Evolutionary conservation across 2,329 filamentous ascomycete species (phyloP), one percentile per base, ranked within the genome.

Genomic region (Pyrenochaeta sp.): DNA sequence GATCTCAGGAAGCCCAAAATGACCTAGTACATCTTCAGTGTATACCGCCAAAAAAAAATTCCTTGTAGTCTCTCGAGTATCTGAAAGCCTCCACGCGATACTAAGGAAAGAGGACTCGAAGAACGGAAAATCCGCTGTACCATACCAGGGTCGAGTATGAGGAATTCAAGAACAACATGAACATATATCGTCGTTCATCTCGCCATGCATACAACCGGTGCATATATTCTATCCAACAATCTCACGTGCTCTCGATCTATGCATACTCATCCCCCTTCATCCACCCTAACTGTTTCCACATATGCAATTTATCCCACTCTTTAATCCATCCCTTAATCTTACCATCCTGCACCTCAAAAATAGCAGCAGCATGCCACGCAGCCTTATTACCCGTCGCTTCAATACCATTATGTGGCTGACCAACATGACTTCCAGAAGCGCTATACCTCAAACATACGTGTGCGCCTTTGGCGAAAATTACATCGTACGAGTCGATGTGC

Each of bases 311-410:
- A 59, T 78, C 75, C 74, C 77, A 78, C 50, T 77, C 76, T 54
- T 78, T 78, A 19, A 70, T 75, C 61, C 76, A 78, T 27, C 73
- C 72, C 52, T 68, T 66, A 22, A 78, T 67, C 64, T 77, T 78
- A 9, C 73, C 75, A 32, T 73, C 65, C 34, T 72, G 64, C 15
- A 77, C 67, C 57, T 78, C 75, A 55, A 78, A 78, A 27, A 79
- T 78, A n/a, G 74, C 77, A 25, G 75, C 72, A 22, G 77, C 77
- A 52, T 69, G 69, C 77, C 77, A 79, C 2, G 63, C 65, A 27
- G 77, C 77, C 58, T 74, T 72, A 34, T 53, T 61, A n/a, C 61
- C 58, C 19, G 66, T 73, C 30, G 68, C 65, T 50, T 76, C 57
- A 45, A 79, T 77, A 0, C 75, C 77, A 50, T 74, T 71, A 46